These are phyloP conservation scores for Knufia petricola DNA, from an alignment of 2,329 filamentous ascomycete genomes.

Conservation along the genomic window DNA sequence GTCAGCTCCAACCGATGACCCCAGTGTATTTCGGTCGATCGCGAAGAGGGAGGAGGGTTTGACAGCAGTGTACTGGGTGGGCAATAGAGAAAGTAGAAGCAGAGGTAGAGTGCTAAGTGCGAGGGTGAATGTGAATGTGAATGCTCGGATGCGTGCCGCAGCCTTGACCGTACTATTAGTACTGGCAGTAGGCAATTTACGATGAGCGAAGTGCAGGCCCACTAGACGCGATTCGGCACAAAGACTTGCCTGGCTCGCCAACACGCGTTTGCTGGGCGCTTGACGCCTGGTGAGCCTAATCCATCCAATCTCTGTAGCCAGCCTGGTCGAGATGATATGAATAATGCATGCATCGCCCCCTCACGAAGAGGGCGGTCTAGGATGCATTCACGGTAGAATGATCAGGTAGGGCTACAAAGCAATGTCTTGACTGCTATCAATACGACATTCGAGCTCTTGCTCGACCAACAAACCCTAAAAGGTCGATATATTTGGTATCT, in stretches of 20 bases:
- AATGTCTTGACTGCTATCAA: background rate
- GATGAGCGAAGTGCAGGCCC: background rate
- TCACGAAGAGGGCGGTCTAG: too few species aligned
- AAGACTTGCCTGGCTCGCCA: background rate
- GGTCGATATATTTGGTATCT: background rate
- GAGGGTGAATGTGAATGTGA: too few species aligned
- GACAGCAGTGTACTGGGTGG: background rate
- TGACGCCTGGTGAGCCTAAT: background rate
- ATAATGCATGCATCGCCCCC: background rate
- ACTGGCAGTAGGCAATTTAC: conserved; percentile 1
- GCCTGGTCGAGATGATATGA: background rate
- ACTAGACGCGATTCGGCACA: conserved; percentile 1
- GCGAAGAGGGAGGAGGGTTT: background rate
- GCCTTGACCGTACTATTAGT: too few species aligned
- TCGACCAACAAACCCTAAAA: background rate
- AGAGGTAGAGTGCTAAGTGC: too few species aligned
- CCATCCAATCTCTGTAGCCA: background rate
- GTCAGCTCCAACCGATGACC: background rate
- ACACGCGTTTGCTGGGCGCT: background rate
- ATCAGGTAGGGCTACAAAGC: too few species aligned
- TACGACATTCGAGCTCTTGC: background rate
- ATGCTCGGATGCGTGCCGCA: background rate
- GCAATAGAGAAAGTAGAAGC: background rate
- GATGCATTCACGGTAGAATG: too few species aligned
- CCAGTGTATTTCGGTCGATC: background rate